Evolutionary conservation across 768 basidiomycete species (phyloP).

Genomic region (Boletus barrowsii): DNA sequence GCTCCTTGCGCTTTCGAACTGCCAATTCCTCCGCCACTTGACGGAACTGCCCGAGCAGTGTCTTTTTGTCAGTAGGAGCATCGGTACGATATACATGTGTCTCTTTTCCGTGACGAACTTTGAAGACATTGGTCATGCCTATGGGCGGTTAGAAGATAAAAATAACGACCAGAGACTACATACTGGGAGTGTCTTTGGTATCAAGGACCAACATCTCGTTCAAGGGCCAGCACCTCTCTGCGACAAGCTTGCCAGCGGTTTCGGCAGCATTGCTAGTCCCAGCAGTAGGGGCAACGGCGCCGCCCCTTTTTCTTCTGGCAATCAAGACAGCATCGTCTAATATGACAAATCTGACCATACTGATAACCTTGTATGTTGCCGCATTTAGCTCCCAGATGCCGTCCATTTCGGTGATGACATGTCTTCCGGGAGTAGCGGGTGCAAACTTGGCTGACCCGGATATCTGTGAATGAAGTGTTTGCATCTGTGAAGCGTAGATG

Average conservation of each 20-base stretch:
- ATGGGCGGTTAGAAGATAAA: conserved; percentile 4
- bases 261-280: conserved; percentile 60
- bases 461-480: conserved; percentile 81
- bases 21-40: conserved; percentile 91
- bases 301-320: conserved; percentile 67
- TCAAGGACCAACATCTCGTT: conserved; percentile 94
- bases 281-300: conserved; percentile 45
- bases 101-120: conserved; percentile 90
- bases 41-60: conserved; percentile 79
- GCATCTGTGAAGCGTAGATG: conserved; percentile 94
- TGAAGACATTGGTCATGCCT: conserved; percentile 95
- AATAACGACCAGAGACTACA: conserved; percentile 21
- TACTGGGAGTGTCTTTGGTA: conserved; percentile 92
- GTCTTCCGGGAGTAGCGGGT: conserved; percentile 86
- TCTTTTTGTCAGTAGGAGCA: conserved; percentile 77
- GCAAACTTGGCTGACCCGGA: conserved; percentile 96
- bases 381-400: conserved; percentile 82
- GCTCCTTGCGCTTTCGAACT: conserved; percentile 86
- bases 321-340: conserved; percentile 91
- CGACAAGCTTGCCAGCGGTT: conserved; percentile 72
- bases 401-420: conserved; percentile 84
- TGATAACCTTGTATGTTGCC: conserved; percentile 91
- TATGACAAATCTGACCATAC: conserved; percentile 84
- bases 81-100: conserved; percentile 93
- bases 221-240: conserved; percentile 90